Evolutionary conservation across 2,329 filamentous ascomycete species (phyloP).

Genomic region (Decorospora gaudefroyi): DNA sequence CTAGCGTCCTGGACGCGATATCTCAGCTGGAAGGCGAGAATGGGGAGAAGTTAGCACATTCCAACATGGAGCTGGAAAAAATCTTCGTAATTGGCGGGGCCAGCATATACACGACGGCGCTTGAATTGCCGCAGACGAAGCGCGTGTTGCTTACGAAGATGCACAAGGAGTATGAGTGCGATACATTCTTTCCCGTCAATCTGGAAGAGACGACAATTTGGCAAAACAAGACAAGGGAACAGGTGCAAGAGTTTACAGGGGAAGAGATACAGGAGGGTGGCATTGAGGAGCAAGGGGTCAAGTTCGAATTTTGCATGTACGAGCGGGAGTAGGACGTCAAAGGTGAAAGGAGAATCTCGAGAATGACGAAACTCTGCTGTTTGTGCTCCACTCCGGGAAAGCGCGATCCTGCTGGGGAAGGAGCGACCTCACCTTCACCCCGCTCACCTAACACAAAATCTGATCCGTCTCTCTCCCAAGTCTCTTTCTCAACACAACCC

Average conservation of each 20-base stretch:
- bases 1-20: constrained; percentile 53
- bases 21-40: constrained; percentile 8
- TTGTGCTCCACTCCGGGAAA: neutral
- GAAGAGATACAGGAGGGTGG: constrained; percentile 63
- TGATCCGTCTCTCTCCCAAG: too few relatives aligned
- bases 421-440: neutral
- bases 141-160: constrained; percentile 73
- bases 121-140: constrained; percentile 62
- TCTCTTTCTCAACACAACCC: too few relatives aligned
- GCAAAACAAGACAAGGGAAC: constrained; percentile 57
- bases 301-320: constrained; percentile 77
- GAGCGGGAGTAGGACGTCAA: constrained; percentile 38
- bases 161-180: constrained; percentile 71
- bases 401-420: neutral
- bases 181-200: constrained; percentile 71
- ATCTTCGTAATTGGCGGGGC: constrained; percentile 90
- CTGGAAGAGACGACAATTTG: constrained; percentile 58
- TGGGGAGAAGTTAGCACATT: neutral
- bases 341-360: neutral
- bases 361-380: neutral
- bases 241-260: constrained; percentile 67
- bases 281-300: constrained; percentile 66
- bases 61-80: constrained; percentile 16
- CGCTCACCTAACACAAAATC: neutral
- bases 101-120: constrained; percentile 76